Evolutionary conservation across 2,329 filamentous ascomycete species (phyloP), one percentile per base, ranked within the genome.

Genomic region (Pestalotiopsis sp.): DNA sequence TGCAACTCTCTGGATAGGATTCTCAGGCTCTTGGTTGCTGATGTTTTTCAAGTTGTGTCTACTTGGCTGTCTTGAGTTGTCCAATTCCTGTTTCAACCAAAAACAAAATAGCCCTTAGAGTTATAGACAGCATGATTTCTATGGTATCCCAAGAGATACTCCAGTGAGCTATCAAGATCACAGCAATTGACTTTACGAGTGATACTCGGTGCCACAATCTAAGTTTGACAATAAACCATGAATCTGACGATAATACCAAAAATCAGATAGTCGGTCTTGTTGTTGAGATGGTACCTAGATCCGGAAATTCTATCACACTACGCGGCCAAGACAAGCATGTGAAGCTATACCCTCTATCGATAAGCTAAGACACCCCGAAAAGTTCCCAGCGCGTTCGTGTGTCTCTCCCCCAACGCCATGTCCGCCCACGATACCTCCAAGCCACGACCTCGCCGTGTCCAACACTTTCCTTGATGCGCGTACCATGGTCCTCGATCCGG

Each of bases 391-490:
- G 57, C 31, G 57, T 59, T 12, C 31, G 23, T 4, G 57, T 59
- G n/a, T 59, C 27, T 59, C 27, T 59, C 23, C 27, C 31, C 36
- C 31, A 39, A 62, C 20, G 13, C 59, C n/a, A 62, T 39, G 27
- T 39, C 59, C 25, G n/a, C 5, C 9, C 31, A 38, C 13, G n/a
- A 6, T 7, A 17, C 31, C 41, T 13, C 27, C 14, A 62, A 62
- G 12, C 14, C 31, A 36, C 31, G 31, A 36, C 31, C 31, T 36
- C 31, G 31, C 6, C 31, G 31, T 36, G 31, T 62, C 17, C 13
- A 57, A 57, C 52, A 67, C 25, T 57, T 49, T 41, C 49, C 68
- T 69, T 69, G 68, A 70, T 70, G 69, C 67, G 67, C 25, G 49
- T 45, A 66, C 36, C 36, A 70, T 70, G 68, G 67, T 62, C 25